Evolutionary conservation across 176 grass and related monocot species (phyloP).

Genomic region (Eremochloa ophiuroides): DNA sequence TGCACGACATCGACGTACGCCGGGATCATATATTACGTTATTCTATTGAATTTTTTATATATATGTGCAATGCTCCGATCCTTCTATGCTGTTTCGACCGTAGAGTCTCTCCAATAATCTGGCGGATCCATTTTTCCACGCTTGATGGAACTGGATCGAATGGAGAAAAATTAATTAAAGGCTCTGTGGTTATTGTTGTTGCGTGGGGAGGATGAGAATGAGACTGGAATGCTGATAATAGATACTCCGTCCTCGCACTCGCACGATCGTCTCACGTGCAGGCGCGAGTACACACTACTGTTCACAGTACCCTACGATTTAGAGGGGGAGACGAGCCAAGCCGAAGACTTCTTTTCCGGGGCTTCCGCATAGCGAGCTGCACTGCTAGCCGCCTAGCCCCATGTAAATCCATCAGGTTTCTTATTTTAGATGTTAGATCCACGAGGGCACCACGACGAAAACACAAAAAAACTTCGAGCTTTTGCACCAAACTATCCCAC

Average conservation of each 20-base stretch:
- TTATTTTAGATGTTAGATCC: neutral
- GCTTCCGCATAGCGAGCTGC: neutral
- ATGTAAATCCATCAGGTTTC: neutral
- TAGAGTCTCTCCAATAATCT: neutral
- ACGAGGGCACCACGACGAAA: neutral
- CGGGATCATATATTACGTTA: too few species aligned
- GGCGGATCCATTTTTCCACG: neutral
- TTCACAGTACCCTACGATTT: too few species aligned
- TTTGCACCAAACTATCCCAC: neutral
- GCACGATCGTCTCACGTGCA: neutral
- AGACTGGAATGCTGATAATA: neutral
- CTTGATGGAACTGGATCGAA: neutral
- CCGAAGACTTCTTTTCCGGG: neutral
- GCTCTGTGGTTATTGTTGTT: too few species aligned
- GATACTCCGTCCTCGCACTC: too few species aligned
- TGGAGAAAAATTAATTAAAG: neutral
- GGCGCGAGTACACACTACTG: neutral
- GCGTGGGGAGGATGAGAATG: neutral
- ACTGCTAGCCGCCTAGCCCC: too few species aligned
- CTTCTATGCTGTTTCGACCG: neutral
- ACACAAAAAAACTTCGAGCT: neutral
- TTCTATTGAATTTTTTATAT: too few species aligned
- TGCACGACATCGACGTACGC: too few species aligned
- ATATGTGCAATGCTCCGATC: too few species aligned
- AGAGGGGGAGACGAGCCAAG: too few species aligned